Conservation (phyloP, 371 early-diverging fungal genomes). For the Mortierella sp. region DNA sequence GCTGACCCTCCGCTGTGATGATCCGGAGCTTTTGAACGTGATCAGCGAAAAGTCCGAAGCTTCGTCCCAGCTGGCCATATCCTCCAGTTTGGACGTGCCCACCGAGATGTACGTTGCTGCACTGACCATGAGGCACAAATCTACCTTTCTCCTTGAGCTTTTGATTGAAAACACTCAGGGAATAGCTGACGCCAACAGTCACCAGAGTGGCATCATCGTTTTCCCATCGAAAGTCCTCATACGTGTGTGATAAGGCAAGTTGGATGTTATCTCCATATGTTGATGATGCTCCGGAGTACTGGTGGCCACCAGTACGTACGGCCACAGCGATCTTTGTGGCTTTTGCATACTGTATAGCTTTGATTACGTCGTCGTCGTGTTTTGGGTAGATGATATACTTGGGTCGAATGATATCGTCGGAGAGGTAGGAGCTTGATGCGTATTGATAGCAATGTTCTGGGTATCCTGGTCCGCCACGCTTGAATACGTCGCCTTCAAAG, state of each 20-base stretch:
- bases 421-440: slow-evolving; percentile 4
- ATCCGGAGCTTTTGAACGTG: slow-evolving; percentile 48
- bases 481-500: slow-evolving; percentile 1
- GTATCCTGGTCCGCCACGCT: slow-evolving; percentile 2
- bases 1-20: slow-evolving; percentile 34
- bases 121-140: slow-evolving; percentile 41
- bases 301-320: slow-evolving; percentile 40
- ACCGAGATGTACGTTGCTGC: slow-evolving; percentile 39
- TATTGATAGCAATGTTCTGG: slow-evolving; percentile 4
- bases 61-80: slow-evolving; percentile 43
- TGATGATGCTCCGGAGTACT: slow-evolving; percentile 36
- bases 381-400: slow-evolving; percentile 11
- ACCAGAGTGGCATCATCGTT: slow-evolving; percentile 24
- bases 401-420: slow-evolving; percentile 1
- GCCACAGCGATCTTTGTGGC: slow-evolving; percentile 25
- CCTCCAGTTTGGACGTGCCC: slow-evolving; percentile 53
- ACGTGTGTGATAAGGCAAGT: slow-evolving; percentile 33
- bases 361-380: slow-evolving; percentile 9
- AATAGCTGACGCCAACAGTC: slow-evolving; percentile 36
- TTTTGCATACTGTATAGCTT: slow-evolving; percentile 31
- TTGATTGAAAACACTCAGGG: slow-evolving; percentile 26
- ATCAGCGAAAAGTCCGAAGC: slow-evolving; percentile 50
- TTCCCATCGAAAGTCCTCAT: slow-evolving; percentile 35
- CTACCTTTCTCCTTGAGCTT: slow-evolving; percentile 19
- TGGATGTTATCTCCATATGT: slow-evolving; percentile 39